phyloP scores from a whole-genome alignment of 1,284 basidiomycete genomes.

The Amylostereum chailletii region DNA sequence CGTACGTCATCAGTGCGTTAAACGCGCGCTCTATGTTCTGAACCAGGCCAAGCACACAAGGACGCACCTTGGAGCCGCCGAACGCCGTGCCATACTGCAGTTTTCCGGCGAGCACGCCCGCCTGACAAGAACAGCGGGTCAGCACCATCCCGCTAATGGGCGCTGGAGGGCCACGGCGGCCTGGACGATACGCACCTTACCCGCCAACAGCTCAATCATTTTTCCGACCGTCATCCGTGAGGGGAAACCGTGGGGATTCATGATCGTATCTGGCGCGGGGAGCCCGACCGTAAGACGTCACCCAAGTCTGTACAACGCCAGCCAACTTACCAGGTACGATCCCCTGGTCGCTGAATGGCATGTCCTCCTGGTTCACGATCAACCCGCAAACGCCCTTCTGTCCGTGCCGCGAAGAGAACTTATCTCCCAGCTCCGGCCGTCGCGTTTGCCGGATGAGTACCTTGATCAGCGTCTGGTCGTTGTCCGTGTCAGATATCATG shows the following conservation, averaged over 20 bases:
- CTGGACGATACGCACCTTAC: slow-evolving; percentile 53
- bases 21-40: not conserved
- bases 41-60: slow-evolving; percentile 5
- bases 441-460: slow-evolving; percentile 97
- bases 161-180: not conserved
- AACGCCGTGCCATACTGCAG: slow-evolving; percentile 95
- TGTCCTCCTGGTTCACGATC: slow-evolving; percentile 97
- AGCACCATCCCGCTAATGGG: not conserved
- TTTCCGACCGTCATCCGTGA: slow-evolving; percentile 99
- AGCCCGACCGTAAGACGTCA: not conserved
- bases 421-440: slow-evolving; percentile 95
- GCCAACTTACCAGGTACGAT: slow-evolving; percentile 68
- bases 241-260: slow-evolving; percentile 99
- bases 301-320: not conserved
- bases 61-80: slow-evolving; percentile 83
- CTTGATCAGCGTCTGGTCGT: slow-evolving; percentile 97
- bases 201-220: slow-evolving; percentile 98
- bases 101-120: slow-evolving; percentile 81
- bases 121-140: slow-evolving; percentile 31
- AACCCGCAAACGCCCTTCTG: slow-evolving; percentile 99
- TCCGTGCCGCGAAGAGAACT: slow-evolving; percentile 96
- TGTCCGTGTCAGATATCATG: slow-evolving; percentile 91
- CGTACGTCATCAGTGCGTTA: not conserved
- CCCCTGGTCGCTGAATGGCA: slow-evolving; percentile 99
- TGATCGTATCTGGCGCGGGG: slow-evolving; percentile 76